Conservation (phyloP, 2,329 filamentous ascomycete genomes). For the Paecilomyces niveus region DNA sequence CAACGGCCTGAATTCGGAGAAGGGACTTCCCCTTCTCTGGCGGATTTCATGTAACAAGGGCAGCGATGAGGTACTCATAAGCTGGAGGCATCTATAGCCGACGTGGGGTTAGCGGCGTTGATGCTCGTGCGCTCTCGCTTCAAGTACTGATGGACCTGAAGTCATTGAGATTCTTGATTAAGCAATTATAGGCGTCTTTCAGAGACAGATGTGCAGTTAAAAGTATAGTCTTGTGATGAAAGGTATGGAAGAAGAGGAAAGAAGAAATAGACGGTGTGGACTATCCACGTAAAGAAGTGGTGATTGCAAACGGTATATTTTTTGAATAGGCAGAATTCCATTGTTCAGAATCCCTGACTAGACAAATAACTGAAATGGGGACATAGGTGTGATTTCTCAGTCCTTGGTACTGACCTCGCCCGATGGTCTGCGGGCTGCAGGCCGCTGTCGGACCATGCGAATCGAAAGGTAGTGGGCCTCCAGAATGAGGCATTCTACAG, state of each 20-base stretch:
- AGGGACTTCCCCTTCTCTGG: background rate
- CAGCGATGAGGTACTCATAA: background rate
- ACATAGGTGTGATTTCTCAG: background rate
- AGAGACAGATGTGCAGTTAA: background rate
- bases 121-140: background rate
- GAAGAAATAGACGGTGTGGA: background rate
- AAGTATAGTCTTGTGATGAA: background rate
- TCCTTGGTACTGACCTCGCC: background rate
- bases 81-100: background rate
- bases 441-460: background rate
- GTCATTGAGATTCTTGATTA: background rate
- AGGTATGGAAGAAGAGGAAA: background rate
- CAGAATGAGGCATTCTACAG: background rate
- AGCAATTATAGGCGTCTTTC: background rate
- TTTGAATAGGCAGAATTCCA: background rate
- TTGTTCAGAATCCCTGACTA: background rate
- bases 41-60: background rate
- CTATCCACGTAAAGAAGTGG: background rate
- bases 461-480: background rate
- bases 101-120: background rate
- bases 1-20: background rate
- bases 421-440: constrained; percentile 1
- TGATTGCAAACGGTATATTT: background rate
- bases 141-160: background rate
- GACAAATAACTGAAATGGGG: background rate